A percentile compares a stretch with the other conserved stretches of the same genome.
Conservation (phyloP, 345 rosid species). For the Syzygium jambos region DNA sequence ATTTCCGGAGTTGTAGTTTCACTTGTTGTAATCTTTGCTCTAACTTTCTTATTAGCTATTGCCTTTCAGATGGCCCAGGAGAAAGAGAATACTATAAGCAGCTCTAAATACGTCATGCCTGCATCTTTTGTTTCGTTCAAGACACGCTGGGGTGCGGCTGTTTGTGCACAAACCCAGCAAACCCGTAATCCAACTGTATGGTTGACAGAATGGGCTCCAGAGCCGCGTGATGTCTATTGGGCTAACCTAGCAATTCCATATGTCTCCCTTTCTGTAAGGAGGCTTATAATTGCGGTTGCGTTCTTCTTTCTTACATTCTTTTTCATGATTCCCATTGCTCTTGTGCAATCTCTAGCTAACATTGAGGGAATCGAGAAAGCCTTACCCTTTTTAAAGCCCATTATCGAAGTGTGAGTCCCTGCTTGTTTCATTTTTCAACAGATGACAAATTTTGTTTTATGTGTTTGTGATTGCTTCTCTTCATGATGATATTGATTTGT, state of each 20-base stretch:
- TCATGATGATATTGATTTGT: neutral
- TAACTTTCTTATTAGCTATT: neutral
- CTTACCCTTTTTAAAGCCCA: slow-evolving; percentile 60
- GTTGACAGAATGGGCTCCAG: slow-evolving; percentile 97
- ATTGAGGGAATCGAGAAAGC: slow-evolving; percentile 90
- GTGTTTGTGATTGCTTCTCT: neutral
- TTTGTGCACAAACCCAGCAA: slow-evolving; percentile 93
- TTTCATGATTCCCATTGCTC: slow-evolving; percentile 92
- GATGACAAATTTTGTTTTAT: neutral
- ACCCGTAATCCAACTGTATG: slow-evolving; percentile 77
- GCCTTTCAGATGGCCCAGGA: slow-evolving; percentile 49
- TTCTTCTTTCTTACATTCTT: slow-evolving; percentile 93
- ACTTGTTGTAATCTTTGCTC: neutral
- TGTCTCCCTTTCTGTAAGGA: slow-evolving; percentile 70
- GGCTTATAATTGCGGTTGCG: slow-evolving; percentile 52
- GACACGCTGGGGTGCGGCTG: slow-evolving; percentile 90
- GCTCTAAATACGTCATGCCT: slow-evolving; percentile 48
- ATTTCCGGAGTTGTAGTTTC: neutral
- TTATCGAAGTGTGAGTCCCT: slow-evolving; percentile 66
- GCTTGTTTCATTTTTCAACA: neutral
- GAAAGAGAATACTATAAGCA: slow-evolving; percentile 44
- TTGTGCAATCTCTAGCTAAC: slow-evolving; percentile 89
- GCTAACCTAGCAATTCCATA: slow-evolving; percentile 80
- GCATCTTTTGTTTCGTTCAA: slow-evolving; percentile 86
- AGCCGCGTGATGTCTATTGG: slow-evolving; percentile 87